Evolutionary conservation across 768 basidiomycete genomes (phyloP), one percentile per base, ranked within the genome.

Genomic region (Auriscalpium orientale): DNA sequence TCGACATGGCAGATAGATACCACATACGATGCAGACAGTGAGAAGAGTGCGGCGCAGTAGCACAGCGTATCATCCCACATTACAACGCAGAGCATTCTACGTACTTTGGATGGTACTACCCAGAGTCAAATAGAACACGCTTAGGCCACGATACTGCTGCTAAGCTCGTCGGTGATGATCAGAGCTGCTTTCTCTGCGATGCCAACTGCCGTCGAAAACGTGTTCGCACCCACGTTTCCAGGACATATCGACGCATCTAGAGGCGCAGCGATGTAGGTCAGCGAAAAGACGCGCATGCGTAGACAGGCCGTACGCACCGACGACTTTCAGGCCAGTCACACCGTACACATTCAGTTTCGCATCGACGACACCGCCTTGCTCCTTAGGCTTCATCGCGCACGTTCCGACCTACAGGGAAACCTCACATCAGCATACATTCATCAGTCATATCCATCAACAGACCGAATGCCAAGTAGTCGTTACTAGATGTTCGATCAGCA

Each of bases 351-450:
- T 81, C 37, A 86, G 68, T n/a, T 71, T 70, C 21, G 76, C 55
- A 63, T 87, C 81, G 6, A 87, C 81, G 2, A 86, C 85, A 18
- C 84, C 84, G 8, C 75, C 78, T 45, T 75, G 53, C 10, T 78
- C 73, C 20, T 76, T 73, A 3, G 81, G 75, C 64, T 84, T 84
- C 83, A 86, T 85, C 0, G 82, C 77, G 57, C 82, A 84, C 0
- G 83, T 85, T 48, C 83, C 83, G 18, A 82, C 70, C 81, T 53
- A 51, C 11, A 15, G 40, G 8, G 16, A 43, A 13, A 35, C 6
- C 8, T 15, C 20, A n/a, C 16, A 40, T 33, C 15, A 28, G 10
- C 28, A 4, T 15, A 20, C 15, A 15, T 22, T n/a, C 21, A 12
- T 1, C 35, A 5, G 46, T 45, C 18, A 28, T 10, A 1, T 12